Base-by-base conservation (phyloP, 164 flowering plant species). In the Macadamia integrifolia region DNA sequence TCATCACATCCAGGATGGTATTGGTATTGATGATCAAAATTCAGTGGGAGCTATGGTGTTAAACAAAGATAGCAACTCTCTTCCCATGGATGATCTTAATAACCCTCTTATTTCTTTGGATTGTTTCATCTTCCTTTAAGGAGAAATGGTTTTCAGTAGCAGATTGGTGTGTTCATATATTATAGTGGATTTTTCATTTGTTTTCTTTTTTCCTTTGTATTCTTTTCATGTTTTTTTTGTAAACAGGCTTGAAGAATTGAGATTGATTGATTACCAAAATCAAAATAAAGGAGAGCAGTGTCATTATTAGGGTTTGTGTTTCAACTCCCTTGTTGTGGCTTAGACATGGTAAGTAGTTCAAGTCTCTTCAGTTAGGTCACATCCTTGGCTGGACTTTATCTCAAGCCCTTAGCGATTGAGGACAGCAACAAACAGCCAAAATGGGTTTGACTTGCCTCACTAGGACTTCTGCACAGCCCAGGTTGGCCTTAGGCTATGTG, bases 71-170 rank as follows among this genome's bases (percentile, higher is more conserved):
- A 57, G 49, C 53, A 76, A 80, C 50, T 49, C 71, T 18, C 23
- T 78, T 58, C 61, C 72, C 1, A 63, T 77, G 44, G 89, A 85
- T 69, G 92, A 90, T 58, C 62, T 86, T 61, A 76, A 85, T 35
- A 88, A 90, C 76, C 92, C 96, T 64, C 84, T 72, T 17, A 88
- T 90, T 28, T 78, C 91, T 40, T 80, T 90, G 80, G 96, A 88
- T 72, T 88, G 96, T 71, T 90, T 88, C 72, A 88, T 90, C 32
- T 90, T 90, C 79, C 81, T 90, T 40, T 90, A 71, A 66, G 59
- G 17, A 9, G 15, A 43, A 69, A 31, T 8, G 17, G 43, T 44
- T 40, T 7, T 50, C 40, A 35, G 40, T 2, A 2, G 10, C 31
- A 50, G 14, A 9, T 68, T n/a, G 42, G 50, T 72, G 35, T 31